Percentiles rank a stretch among this genome's conserved stretches.
These are phyloP conservation scores for Candida adriatica DNA, from an alignment of 805 yeast species.

Conservation along the genomic window DNA sequence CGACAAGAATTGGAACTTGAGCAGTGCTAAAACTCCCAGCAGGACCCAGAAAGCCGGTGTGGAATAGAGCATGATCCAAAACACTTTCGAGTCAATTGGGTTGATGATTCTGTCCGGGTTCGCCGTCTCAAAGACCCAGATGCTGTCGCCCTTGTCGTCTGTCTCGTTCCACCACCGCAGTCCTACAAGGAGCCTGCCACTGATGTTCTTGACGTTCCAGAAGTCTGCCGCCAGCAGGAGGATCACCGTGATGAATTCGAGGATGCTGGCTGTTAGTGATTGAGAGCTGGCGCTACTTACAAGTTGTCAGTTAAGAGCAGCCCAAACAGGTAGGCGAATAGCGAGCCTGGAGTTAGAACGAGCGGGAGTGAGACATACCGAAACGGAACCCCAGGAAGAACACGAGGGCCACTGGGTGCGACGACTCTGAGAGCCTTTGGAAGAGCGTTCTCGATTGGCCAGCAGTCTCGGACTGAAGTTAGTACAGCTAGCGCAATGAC, in stretches of 20 bases:
- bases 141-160: slow-evolving; percentile 37
- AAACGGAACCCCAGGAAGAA: slow-evolving; percentile 57
- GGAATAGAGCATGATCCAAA: slow-evolving; percentile 74
- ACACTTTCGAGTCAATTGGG: slow-evolving; percentile 85
- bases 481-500: too few relatives aligned
- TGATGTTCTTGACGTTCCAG: slow-evolving; percentile 87
- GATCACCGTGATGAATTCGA: slow-evolving; percentile 73
- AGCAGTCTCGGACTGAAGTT: slow-evolving; percentile 9
- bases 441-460: slow-evolving; percentile 5
- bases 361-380: slow-evolving; percentile 23
- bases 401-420: slow-evolving; percentile 76
- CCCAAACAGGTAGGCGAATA: slow-evolving; percentile 66
- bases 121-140: slow-evolving; percentile 85
- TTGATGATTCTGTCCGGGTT: slow-evolving; percentile 68
- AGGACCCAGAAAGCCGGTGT: slow-evolving; percentile 73
- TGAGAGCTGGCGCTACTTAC: slow-evolving; percentile 16
- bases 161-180: slow-evolving; percentile 97
- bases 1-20: slow-evolving; percentile 69
- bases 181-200: slow-evolving; percentile 88
- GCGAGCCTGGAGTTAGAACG: slow-evolving; percentile 33
- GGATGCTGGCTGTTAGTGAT: slow-evolving; percentile 31
- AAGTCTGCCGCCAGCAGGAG: slow-evolving; percentile 82
- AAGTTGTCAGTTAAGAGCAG: slow-evolving; percentile 57
- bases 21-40: slow-evolving; percentile 68
- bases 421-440: slow-evolving; percentile 51